phyloP scores from a whole-genome alignment of 2,329 filamentous ascomycete species.

The Ceratocystiopsis brevicomis region DNA sequence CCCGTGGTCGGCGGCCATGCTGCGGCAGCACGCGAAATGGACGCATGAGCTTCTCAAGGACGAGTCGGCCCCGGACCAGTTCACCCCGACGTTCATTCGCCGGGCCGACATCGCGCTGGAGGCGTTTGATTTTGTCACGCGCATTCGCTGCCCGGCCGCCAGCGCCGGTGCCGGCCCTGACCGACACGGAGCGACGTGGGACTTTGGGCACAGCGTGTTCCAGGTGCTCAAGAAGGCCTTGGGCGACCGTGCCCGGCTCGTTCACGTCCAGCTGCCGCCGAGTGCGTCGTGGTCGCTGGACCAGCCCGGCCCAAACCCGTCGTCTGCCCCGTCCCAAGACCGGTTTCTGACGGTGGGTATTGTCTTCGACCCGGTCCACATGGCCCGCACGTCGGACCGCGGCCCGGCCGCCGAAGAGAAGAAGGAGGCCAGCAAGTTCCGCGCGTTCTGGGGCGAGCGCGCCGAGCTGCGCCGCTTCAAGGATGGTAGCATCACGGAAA shows the following conservation, averaged over 20 bases:
- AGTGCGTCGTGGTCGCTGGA: slow-evolving; percentile 27
- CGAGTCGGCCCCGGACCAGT: slow-evolving; percentile 54
- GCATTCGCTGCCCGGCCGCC: slow-evolving; percentile 12
- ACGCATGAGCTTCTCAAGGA: slow-evolving; percentile 62
- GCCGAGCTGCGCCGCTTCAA: slow-evolving; percentile 87
- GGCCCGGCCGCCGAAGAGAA: slow-evolving; percentile 76
- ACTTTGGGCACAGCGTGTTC: slow-evolving; percentile 40
- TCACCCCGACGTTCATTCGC: slow-evolving; percentile 65
- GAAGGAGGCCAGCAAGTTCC: slow-evolving; percentile 62
- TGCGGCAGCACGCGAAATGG: slow-evolving; percentile 55
- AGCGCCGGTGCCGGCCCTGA: slow-evolving; percentile 10
- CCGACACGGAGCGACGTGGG: slow-evolving; percentile 23
- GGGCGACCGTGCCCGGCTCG: slow-evolving; percentile 50
- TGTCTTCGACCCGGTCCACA: slow-evolving; percentile 52
- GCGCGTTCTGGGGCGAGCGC: slow-evolving; percentile 87
- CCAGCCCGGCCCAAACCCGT: slow-evolving; percentile 12
- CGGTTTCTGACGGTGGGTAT: slow-evolving; percentile 26
- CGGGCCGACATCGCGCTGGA: slow-evolving; percentile 35
- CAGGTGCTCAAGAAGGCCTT: slow-evolving; percentile 50
- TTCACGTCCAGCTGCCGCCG: slow-evolving; percentile 35
- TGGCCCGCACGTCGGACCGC: slow-evolving; percentile 62
- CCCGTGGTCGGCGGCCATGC: slow-evolving; percentile 55
- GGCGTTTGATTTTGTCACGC: slow-evolving; percentile 32
- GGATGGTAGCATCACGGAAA: slow-evolving; percentile 85
- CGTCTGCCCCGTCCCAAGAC: no score